Conservation (phyloP, 1,284 basidiomycete species). For the Moesziomyces antarcticus region DNA sequence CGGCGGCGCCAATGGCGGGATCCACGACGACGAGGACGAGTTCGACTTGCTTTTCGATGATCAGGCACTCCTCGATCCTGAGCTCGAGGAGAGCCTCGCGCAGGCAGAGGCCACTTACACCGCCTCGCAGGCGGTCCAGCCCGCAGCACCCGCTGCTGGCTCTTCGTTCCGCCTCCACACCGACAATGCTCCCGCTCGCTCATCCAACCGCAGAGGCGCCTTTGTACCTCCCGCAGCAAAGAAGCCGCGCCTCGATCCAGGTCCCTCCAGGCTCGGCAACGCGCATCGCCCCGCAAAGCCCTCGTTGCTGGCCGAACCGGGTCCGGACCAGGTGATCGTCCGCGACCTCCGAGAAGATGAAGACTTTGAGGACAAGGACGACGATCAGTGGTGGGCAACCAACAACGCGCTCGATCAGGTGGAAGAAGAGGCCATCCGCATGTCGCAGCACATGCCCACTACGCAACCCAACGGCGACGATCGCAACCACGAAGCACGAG, state of each 20-base stretch:
- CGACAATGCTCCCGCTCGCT: constrained; percentile 1
- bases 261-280: constrained; percentile 19
- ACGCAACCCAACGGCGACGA: constrained; percentile 11
- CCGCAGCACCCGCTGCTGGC: background rate
- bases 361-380: constrained; percentile 37
- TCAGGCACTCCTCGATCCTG: constrained; percentile 32
- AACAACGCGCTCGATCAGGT: constrained; percentile 44
- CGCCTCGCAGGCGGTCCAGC: constrained; percentile 23
- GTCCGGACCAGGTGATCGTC: constrained; percentile 41
- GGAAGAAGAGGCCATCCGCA: constrained; percentile 46
- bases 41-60: constrained; percentile 48
- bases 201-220: constrained; percentile 20
- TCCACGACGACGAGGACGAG: constrained; percentile 23
- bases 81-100: constrained; percentile 44
- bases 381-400: constrained; percentile 43
- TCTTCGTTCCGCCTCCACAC: constrained; percentile 17
- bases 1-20: no score
- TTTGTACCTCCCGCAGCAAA: constrained; percentile 34
- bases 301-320: constrained; percentile 5
- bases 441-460: constrained; percentile 41
- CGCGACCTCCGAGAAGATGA: constrained; percentile 34
- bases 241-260: constrained; percentile 32
- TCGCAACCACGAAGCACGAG: background rate
- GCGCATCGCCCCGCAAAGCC: background rate
- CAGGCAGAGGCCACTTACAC: constrained; percentile 42